Evolutionary conservation across 164 flowering plant species (phyloP), one percentile per base, ranked within the genome.

Genomic region (Aristolochia fimbriata): DNA sequence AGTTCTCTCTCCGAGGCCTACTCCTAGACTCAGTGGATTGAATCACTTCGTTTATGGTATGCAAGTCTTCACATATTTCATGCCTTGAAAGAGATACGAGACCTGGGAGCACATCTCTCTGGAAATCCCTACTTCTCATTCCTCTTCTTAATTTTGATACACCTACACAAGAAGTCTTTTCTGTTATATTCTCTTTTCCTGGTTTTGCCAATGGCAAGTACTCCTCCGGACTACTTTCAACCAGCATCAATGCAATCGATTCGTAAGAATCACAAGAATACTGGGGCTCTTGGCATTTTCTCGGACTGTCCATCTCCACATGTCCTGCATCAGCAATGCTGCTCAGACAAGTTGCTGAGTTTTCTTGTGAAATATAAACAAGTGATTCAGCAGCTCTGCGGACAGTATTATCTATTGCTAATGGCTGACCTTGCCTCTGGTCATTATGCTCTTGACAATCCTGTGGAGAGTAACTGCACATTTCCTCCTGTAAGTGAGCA

Each of bases 81-180:
- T 79, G 81, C 24, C 80, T 72, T 15, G 85, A 75, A 59, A 82
- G 83, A 20, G 81, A 73, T n/a, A 77, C 64, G 45, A 85, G 64
- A 23, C 75, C 64, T 6, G 91, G 87, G n/a, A 85, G 66, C 56
- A 85, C 71, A 41, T 84, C 90, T 70, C 48, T 80, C 62, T 69
- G 86, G 62, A 84, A 84, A 62, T 84, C 83, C 63, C 76, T 83
- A 60, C 80, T 21, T 62, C 87, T 78, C 65, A 84, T 78, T 48
- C 91, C 91, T 53, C 91, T 73, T 66, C 74, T 82, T 68, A 79
- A 56, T 63, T 76, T 78, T 21, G 60, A 31, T 19, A 73, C 63
- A 31, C 46, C 56, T 41, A 67, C 73, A 50, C 65, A 75, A 14
- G 41, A 10, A 15, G 27, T 30, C 21, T 51, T 65, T 20, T 68